Evolutionary conservation across 1,284 basidiomycete genomes (phyloP).

Genomic region (Apiotrichum siamense): DNA sequence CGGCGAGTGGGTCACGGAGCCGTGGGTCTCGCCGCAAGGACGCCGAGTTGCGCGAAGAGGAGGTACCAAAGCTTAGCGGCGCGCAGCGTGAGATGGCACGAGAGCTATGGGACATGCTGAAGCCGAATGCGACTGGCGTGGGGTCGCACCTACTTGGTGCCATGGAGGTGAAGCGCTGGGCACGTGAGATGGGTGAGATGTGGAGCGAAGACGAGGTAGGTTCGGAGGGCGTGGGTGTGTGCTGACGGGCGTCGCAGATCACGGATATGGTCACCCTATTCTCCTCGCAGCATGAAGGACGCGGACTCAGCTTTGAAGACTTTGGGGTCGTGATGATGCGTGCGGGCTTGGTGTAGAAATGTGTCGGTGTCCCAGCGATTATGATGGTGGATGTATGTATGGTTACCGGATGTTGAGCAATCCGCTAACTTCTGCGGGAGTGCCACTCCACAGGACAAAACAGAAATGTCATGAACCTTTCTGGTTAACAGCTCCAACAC

Average conservation of each 20-base stretch:
- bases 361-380: too few relatives aligned
- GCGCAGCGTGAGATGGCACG: conserved; percentile 36
- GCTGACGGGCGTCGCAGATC: conserved; percentile 27
- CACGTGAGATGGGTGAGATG: conserved; percentile 41
- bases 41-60: neutral
- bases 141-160: neutral
- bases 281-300: conserved; percentile 41
- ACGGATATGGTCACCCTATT: conserved; percentile 47
- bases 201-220: conserved; percentile 46
- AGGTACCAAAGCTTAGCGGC: conserved; percentile 19
- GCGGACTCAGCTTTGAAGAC: conserved; percentile 43
- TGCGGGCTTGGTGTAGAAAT: conserved; percentile 39
- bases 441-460: too few relatives aligned
- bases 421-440: too few relatives aligned
- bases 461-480: too few relatives aligned
- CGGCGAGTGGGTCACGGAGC: too few relatives aligned
- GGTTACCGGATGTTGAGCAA: too few relatives aligned
- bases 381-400: too few relatives aligned
- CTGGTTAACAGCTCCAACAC: too few relatives aligned
- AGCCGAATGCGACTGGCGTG: conserved; percentile 20
- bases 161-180: conserved; percentile 39
- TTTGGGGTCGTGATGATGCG: conserved; percentile 42
- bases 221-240: neutral
- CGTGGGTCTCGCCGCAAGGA: neutral
- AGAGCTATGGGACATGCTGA: conserved; percentile 44